Conservation (phyloP, 1,284 basidiomycete species). For the Ceratobasidium sp. region DNA sequence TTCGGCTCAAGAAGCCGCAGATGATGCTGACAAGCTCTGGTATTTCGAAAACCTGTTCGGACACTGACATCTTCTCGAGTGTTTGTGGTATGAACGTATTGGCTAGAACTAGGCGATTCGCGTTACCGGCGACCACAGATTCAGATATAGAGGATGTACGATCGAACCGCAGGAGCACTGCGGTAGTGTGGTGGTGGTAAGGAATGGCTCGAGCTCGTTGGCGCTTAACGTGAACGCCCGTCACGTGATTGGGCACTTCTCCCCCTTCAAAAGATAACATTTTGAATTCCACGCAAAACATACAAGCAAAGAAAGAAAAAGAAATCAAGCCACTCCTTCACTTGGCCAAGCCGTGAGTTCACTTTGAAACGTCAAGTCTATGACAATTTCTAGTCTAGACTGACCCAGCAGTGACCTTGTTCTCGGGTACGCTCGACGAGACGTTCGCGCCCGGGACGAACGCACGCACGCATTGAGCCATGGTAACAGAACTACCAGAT, state of each 20-base stretch:
- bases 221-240: background rate
- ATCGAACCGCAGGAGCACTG: background rate
- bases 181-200: background rate
- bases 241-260: background rate
- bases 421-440: conserved; percentile 20
- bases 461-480: conserved; percentile 85
- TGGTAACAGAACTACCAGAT: conserved; percentile 77
- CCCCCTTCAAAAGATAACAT: background rate
- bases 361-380: background rate
- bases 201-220: background rate
- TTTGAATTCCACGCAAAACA: conserved; percentile 11
- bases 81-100: too few species aligned
- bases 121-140: background rate
- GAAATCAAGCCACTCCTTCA: background rate
- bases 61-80: background rate
- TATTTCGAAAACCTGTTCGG: background rate
- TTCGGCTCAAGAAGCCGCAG: background rate
- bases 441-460: conserved; percentile 76
- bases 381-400: background rate
- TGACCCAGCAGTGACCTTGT: conserved; percentile 16
- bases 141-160: background rate
- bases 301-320: conserved; percentile 1
- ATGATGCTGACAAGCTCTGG: background rate
- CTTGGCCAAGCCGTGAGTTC: background rate
- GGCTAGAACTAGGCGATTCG: background rate